Base-by-base conservation (phyloP, 192 early-diverging fungal species). In the Gigaspora rosea region DNA sequence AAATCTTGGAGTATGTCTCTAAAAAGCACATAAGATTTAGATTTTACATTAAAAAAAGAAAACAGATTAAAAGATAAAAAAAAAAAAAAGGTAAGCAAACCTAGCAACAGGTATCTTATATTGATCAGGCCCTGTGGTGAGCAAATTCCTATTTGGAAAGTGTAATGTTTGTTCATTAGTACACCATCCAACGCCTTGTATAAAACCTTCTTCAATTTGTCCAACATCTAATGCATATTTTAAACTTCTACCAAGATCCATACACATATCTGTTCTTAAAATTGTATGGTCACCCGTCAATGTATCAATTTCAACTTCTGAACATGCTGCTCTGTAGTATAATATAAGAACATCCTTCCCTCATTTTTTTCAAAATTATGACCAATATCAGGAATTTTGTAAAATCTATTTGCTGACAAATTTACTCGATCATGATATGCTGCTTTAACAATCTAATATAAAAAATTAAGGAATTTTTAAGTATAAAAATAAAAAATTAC, bases 91-190 rank as follows among this genome's bases (percentile, higher is more conserved):
- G 18, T 47, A 22, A 35, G 15, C 63, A 49, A 71, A 85, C 79
- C 82, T 85, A 82, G 94, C 92, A 3, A 90, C 92, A 7, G 93
- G 94, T 76, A 96, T 93, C 85, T 96, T 96, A 88, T 96, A 96
- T 68, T 86, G 88, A 35, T 93, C 92, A 6, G 95, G 95, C 7
- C 95, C 95, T 56, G 89, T 86, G 0, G 95, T 65, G 93, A n/a
- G n/a, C n/a, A n/a, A n/a, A n/a, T n/a, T n/a, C n/a, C n/a, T n/a
- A n/a, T n/a, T n/a, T n/a, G n/a, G n/a, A n/a, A n/a, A n/a, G n/a
- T n/a, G n/a, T n/a, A n/a, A n/a, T n/a, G n/a, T n/a, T n/a, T n/a
- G n/a, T n/a, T n/a, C n/a, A n/a, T n/a, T n/a, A n/a, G n/a, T n/a
- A n/a, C n/a, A n/a, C n/a, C n/a, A n/a, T n/a, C n/a, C n/a, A n/a